A percentile compares a stretch with the other conserved stretches of the same genome.
These are phyloP conservation scores for Melampsora americana DNA, from an alignment of 1,284 basidiomycete genomes.

Conservation along the genomic window DNA sequence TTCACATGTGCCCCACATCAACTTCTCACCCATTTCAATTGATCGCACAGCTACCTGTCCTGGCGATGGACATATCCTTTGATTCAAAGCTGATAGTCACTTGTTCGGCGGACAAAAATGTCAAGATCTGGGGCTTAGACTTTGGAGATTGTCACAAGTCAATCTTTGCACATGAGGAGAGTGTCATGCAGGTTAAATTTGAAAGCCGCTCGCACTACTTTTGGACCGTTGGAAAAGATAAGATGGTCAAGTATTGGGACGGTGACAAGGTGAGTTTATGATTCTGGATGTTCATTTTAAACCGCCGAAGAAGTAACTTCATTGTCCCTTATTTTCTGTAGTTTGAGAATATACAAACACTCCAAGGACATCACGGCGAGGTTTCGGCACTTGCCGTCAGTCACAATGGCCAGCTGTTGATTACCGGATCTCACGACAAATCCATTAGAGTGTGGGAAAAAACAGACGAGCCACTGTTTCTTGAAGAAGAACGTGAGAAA, in stretches of 20 bases:
- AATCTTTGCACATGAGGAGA: constrained; percentile 96
- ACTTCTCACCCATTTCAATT: constrained; percentile 29
- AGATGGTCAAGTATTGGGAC: constrained; percentile 95
- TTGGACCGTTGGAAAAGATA: constrained; percentile 96
- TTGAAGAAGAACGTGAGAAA: constrained; percentile 94
- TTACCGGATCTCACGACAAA: constrained; percentile 95
- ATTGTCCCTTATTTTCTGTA: constrained; percentile 52
- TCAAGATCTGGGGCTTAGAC: constrained; percentile 99
- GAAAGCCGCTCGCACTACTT: constrained; percentile 88
- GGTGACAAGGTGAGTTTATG: constrained; percentile 77
- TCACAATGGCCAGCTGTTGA: constrained; percentile 80
- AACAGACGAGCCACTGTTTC: constrained; percentile 92
- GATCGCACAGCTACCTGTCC: constrained; percentile 89
- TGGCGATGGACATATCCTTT: constrained; percentile 90
- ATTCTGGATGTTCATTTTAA: no score
- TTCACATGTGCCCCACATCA: background rate
- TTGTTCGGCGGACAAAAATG: constrained; percentile 99
- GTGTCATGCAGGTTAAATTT: constrained; percentile 91
- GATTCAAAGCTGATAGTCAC: constrained; percentile 96
- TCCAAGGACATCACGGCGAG: constrained; percentile 95
- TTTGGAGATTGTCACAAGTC: constrained; percentile 99
- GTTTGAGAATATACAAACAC: constrained; percentile 96
- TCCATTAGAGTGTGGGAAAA: constrained; percentile 99
- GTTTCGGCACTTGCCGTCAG: constrained; percentile 93
- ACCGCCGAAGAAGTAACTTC: background rate